These are phyloP conservation scores for Volvox carteri DNA, from an alignment of 163 green algal species.

Conservation along the genomic window DNA sequence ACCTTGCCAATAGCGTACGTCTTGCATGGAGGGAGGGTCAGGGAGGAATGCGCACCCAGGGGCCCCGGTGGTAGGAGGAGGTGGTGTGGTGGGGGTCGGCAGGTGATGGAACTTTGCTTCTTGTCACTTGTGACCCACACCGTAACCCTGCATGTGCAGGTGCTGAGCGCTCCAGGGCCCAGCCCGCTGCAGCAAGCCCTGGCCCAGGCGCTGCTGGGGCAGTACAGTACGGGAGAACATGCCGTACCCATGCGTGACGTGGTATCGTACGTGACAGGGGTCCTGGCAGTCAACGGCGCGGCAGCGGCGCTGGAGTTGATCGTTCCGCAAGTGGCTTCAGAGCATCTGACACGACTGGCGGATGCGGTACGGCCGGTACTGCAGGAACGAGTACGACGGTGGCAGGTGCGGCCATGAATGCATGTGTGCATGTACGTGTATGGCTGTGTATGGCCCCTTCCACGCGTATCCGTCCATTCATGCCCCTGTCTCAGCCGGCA, in stretches of 20 bases:
- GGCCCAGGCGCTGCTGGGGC: slow-evolving; percentile 58
- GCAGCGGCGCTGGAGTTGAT: slow-evolving; percentile 38
- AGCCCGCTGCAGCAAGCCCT: slow-evolving; percentile 48
- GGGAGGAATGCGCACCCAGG: too few species aligned
- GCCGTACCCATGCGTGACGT: slow-evolving; percentile 74
- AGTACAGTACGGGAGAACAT: slow-evolving; percentile 64
- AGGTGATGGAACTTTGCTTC: too few species aligned
- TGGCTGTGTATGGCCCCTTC: too few species aligned
- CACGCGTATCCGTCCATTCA: too few species aligned
- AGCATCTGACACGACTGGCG: slow-evolving; percentile 26
- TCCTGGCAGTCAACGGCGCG: slow-evolving; percentile 50
- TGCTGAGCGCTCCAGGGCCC: slow-evolving; percentile 8
- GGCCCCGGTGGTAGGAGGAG: too few species aligned
- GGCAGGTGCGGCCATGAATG: slow-evolving; percentile 27
- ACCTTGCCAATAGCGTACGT: too few species aligned
- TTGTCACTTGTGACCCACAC: too few species aligned
- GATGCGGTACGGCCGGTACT: not conserved
- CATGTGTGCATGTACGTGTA: too few species aligned
- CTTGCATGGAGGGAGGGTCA: too few species aligned
- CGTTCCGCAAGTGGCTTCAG: slow-evolving; percentile 41
- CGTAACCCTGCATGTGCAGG: slow-evolving; percentile 4
- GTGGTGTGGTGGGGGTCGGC: too few species aligned
- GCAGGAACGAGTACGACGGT: not conserved
- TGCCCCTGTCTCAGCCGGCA: too few species aligned
- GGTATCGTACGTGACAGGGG: slow-evolving; percentile 50